Base-by-base conservation (phyloP, 176 grass and related monocot species). In the Rhipidocladum racemiflorum region DNA sequence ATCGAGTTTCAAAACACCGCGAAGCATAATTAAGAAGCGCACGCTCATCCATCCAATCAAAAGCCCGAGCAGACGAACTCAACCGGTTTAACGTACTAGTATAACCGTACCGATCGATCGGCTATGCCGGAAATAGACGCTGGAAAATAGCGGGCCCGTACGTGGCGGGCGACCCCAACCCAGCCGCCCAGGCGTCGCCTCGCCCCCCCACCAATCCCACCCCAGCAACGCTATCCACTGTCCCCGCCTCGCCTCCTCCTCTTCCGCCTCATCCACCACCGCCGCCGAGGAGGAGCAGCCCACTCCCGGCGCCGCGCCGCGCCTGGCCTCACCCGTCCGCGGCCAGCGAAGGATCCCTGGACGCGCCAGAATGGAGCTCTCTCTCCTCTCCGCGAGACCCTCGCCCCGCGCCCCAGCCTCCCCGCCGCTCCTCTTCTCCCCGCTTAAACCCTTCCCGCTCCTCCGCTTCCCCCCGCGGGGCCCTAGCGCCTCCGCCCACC, bases 351-450 rank as follows among this genome's bases (percentile, higher is more conserved):
- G 72, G 24, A 63, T n/a, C 61, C 61, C 56, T 7, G 49, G 79
- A 57, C 75, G 7, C 10, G 20, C 77, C 27, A 20, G 9, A 64
- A 94, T 93, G 94, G 94, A 93, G 55, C 86, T 97, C 68, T 75
- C 86, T 15, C 81, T 88, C 57, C 84, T 77, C 35, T 69, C 82
- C 61, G 65, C 72, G 15, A 70, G 39, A 54, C 74, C 61, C 17
- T 73, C 61, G 59, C 81, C 74, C 13, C 70, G 44, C 35, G n/a
- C 69, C 20, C 23, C 72, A 12, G 73, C 77, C 51, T 51, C 56
- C 32, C 83, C 74, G 42, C 83, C 74, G 42, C 85, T 87, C 69
- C 88, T 92, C 74, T 90, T 85, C 61, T 45, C 80, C 43, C 81
- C 94, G 63, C 81, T 85, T 43, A 90, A 88, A 61, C 74, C 83